phyloP scores from a whole-genome alignment of 148 eudicot genomes.

The Camellia sinensis region DNA sequence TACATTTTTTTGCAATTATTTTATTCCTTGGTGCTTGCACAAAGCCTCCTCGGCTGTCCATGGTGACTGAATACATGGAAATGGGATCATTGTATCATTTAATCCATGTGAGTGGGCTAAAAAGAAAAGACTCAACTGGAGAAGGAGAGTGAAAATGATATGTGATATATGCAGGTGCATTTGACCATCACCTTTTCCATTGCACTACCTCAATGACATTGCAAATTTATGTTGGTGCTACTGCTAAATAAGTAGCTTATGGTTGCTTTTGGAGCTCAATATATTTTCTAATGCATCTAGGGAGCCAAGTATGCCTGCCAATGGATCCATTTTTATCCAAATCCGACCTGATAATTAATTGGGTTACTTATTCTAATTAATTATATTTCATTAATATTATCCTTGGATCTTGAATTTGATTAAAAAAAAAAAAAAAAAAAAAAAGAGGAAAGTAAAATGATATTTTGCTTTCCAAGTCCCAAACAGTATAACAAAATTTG shows the following conservation, averaged over 20 bases:
- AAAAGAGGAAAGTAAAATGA: no score
- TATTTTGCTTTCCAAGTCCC: no score
- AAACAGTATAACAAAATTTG: no score
- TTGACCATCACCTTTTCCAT: neutral
- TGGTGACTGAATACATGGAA: conserved; percentile 40
- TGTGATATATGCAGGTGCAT: conserved; percentile 42
- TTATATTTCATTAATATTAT: no score
- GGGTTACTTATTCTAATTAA: neutral
- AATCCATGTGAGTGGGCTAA: conserved; percentile 37
- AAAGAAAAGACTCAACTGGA: conserved; percentile 40
- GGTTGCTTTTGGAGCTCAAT: neutral
- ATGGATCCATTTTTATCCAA: neutral
- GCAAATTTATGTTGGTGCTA: neutral
- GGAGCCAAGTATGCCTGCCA: neutral
- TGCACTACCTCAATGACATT: neutral
- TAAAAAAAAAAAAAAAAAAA: no score
- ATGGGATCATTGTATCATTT: conserved; percentile 40
- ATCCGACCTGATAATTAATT: neutral
- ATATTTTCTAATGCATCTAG: neutral
- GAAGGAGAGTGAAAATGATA: conserved; percentile 36
- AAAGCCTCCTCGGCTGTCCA: conserved; percentile 36
- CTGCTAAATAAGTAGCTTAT: neutral
- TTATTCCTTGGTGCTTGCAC: conserved; percentile 40
- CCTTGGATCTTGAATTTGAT: no score
- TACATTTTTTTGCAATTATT: conserved; percentile 26